Percentiles rank a stretch among this genome's conserved stretches.
phyloP scores from a whole-genome alignment of 2,329 filamentous ascomycete genomes.

The Uncinocarpus reesii region DNA sequence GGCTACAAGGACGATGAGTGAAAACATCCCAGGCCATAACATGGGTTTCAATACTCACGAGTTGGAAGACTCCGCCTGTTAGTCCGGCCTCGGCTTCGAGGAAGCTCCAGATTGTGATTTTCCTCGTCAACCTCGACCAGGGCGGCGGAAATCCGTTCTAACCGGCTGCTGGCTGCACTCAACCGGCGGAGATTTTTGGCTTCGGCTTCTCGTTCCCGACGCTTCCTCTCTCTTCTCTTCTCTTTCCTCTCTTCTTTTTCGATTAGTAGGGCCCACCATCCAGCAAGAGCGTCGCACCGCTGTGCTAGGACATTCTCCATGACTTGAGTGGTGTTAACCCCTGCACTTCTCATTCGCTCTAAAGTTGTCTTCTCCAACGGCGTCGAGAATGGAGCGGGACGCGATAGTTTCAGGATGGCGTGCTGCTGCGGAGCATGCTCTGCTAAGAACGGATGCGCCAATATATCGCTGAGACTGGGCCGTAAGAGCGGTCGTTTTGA shows the following conservation, averaged over 20 bases:
- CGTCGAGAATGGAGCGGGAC: slow-evolving; percentile 73
- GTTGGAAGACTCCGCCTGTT: slow-evolving; percentile 60
- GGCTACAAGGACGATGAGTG: slow-evolving; percentile 18
- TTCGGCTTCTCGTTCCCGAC: slow-evolving; percentile 74
- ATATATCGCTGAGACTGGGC: slow-evolving; percentile 71
- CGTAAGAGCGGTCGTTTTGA: slow-evolving; percentile 81
- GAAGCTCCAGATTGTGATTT: slow-evolving; percentile 46
- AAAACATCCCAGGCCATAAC: neutral
- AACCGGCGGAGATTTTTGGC: slow-evolving; percentile 67
- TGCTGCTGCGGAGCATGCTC: slow-evolving; percentile 83
- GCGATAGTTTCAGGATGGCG: slow-evolving; percentile 72
- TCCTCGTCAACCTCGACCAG: slow-evolving; percentile 73
- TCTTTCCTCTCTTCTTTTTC: slow-evolving; percentile 93
- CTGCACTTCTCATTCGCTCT: slow-evolving; percentile 83
- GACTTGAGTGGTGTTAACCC: slow-evolving; percentile 85
- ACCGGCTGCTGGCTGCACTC: slow-evolving; percentile 77
- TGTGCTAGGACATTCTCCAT: slow-evolving; percentile 89
- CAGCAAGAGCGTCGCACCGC: slow-evolving; percentile 77
- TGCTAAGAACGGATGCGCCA: slow-evolving; percentile 75
- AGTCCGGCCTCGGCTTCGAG: slow-evolving; percentile 63
- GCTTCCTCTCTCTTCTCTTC: slow-evolving; percentile 64
- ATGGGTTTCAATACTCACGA: slow-evolving; percentile 42
- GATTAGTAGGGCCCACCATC: slow-evolving; percentile 90
- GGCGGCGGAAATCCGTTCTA: slow-evolving; percentile 69
- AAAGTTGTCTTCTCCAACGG: slow-evolving; percentile 80